phyloP scores from a whole-genome alignment of 2,329 filamentous ascomycete species.

The Fusarium zealandicum region DNA sequence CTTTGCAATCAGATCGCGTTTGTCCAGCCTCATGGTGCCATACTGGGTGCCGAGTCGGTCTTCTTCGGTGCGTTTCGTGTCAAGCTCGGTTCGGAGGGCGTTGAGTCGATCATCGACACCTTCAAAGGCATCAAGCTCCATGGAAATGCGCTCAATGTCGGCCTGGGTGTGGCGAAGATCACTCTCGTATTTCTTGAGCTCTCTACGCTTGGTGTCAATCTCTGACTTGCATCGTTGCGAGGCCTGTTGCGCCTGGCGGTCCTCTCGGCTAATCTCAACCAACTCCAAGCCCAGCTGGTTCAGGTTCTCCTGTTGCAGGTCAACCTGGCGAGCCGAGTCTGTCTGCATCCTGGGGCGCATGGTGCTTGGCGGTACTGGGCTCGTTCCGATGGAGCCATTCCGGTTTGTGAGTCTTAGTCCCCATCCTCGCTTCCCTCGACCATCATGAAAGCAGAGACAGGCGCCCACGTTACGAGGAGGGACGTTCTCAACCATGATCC shows the following conservation, averaged over 20 bases:
- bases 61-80: slow-evolving; percentile 58
- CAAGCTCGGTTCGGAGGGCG: slow-evolving; percentile 63
- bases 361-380: slow-evolving; percentile 54
- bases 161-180: slow-evolving; percentile 67
- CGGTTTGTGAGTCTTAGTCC: slow-evolving; percentile 65
- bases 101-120: slow-evolving; percentile 73
- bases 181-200: slow-evolving; percentile 55
- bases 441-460: slow-evolving; percentile 74
- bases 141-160: slow-evolving; percentile 56
- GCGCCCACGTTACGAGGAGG: slow-evolving; percentile 74
- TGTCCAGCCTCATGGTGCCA: slow-evolving; percentile 58
- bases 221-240: slow-evolving; percentile 57
- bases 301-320: slow-evolving; percentile 57
- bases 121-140: slow-evolving; percentile 70
- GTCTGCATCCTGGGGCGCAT: slow-evolving; percentile 78
- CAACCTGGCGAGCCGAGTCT: slow-evolving; percentile 73
- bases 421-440: slow-evolving; percentile 58
- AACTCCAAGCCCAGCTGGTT: slow-evolving; percentile 64
- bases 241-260: slow-evolving; percentile 55
- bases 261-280: slow-evolving; percentile 57
- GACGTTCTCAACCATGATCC: slow-evolving; percentile 70
- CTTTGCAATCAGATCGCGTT: slow-evolving; percentile 55
- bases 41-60: slow-evolving; percentile 63
- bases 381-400: slow-evolving; percentile 52
- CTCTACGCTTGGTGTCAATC: slow-evolving; percentile 52